Percentiles rank a stretch among this genome's conserved stretches.
Conservation (phyloP, 257 asterid genomes). For the Ilex asprella region DNA sequence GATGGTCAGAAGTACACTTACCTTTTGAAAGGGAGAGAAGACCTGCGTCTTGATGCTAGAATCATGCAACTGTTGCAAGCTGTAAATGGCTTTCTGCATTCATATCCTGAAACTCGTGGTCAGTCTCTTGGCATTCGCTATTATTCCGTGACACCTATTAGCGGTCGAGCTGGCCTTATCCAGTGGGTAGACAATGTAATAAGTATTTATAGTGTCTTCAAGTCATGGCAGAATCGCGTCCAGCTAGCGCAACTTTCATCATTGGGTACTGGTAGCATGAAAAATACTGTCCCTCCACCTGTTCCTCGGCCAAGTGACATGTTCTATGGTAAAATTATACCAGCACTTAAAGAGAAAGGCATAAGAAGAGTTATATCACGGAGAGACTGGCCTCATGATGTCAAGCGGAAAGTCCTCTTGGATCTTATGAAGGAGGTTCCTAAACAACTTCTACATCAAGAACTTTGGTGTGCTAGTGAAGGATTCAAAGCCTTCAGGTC, state of each 20-base stretch:
- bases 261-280: constrained; percentile 42
- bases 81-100: constrained; percentile 75
- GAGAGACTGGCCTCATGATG: constrained; percentile 99
- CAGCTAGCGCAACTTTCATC: constrained; percentile 73
- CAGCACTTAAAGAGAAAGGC: constrained; percentile 98
- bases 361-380: constrained; percentile 92
- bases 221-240: constrained; percentile 89
- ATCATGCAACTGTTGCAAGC: constrained; percentile 98
- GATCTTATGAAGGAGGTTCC: constrained; percentile 96
- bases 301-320: constrained; percentile 98
- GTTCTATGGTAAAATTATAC: constrained; percentile 96
- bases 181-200: constrained; percentile 95
- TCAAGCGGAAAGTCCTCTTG: constrained; percentile 81
- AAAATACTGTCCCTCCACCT: constrained; percentile 58
- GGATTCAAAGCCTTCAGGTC: constrained; percentile 91
- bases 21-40: constrained; percentile 99
- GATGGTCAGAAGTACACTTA: constrained; percentile 85
- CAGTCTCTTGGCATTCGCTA: constrained; percentile 75
- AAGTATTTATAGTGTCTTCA: constrained; percentile 88
- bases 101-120: constrained; percentile 63
- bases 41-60: constrained; percentile 98
- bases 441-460: constrained; percentile 90
- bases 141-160: constrained; percentile 94
- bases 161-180: constrained; percentile 98
- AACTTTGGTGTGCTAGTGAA: constrained; percentile 98